Base-by-base conservation (phyloP, 1,284 basidiomycete genomes). In the Agaricales sp. region DNA sequence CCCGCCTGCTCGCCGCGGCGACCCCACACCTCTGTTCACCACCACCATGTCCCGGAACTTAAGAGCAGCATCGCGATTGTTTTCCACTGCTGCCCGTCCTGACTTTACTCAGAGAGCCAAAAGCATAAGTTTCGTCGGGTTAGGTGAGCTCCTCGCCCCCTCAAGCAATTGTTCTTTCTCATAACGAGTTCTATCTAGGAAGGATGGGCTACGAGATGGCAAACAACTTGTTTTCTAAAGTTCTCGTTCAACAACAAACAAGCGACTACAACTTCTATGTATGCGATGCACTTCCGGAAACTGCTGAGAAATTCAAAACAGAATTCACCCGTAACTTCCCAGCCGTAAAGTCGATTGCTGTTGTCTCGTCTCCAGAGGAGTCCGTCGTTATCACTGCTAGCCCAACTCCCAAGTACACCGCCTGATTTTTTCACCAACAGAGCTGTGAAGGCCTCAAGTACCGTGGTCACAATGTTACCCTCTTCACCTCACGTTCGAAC, bases 201-300 rank as follows among this genome's bases (percentile, higher is more conserved):
- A 71, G 80, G 47, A 91, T 92, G 88, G 88, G 88, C 24, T 78
- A 75, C 46, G 80, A 87, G 61, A 91, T 91, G 89, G 88, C 88
- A 14, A 75, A 73, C 63, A 91, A 91, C 63, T 73, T 91, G 47
- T 87, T 88, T 67, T 80, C 82, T 0, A 84, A 83, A 58, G 74
- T 73, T 18, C 6, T 30, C 14, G 6, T 41, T 6, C 39, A 16
- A 8, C 30, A 35, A 8, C 39, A 41, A 20, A 8, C 67, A 41
- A 54, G 64, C 14, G 71, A 78, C 11, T 55, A 71, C 41, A 70
- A 65, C 18, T 88, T 92, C 57, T 74, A 88, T 22, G 77, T 92
- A 30, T 92, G 86, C 63, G 89, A 92, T 60, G 82, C 82, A 13
- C 60, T 80, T 45, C 72, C 75, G n/a, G 78, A 78, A 19, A 74